These are phyloP conservation scores for Leucocoprinus leucothites DNA, from an alignment of 768 basidiomycete species.

Conservation along the genomic window DNA sequence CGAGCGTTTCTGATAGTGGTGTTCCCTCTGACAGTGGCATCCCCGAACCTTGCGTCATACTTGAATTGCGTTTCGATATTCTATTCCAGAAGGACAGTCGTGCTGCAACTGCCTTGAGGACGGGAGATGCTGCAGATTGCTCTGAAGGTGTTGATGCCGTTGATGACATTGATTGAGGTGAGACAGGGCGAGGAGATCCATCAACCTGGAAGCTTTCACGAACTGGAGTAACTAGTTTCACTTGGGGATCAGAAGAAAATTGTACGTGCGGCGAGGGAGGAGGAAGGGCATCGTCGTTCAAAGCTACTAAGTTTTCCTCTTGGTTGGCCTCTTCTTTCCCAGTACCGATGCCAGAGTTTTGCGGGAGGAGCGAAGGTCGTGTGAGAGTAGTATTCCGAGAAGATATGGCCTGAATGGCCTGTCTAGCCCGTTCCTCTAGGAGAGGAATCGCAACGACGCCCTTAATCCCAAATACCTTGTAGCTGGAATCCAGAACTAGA, in stretches of 20 bases:
- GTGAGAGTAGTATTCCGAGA: constrained; percentile 43
- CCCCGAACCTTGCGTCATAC: constrained; percentile 5
- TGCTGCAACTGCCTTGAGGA: constrained; percentile 60
- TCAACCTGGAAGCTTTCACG: constrained; percentile 20
- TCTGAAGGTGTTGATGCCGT: constrained; percentile 57
- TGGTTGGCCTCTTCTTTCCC: constrained; percentile 17
- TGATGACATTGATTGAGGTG: constrained; percentile 42
- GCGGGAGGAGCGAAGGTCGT: constrained; percentile 44
- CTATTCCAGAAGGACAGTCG: constrained; percentile 77
- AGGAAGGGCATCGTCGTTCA: constrained; percentile 5
- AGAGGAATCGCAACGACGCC: constrained; percentile 71
- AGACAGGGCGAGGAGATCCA: constrained; percentile 26
- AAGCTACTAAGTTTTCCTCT: constrained; percentile 2
- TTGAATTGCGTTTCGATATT: constrained; percentile 43
- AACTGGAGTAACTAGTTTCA: constrained; percentile 44
- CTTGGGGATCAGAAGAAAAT: constrained; percentile 46
- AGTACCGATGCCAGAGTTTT: constrained; percentile 2
- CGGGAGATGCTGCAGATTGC: constrained; percentile 41
- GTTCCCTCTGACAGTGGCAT: constrained; percentile 17
- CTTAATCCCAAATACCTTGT: constrained; percentile 66
- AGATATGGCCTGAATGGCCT: constrained; percentile 47
- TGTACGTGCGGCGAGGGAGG: constrained; percentile 41
- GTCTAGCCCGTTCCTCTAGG: constrained; percentile 57
- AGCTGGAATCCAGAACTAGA: constrained; percentile 62
- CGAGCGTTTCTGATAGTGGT: constrained; percentile 30